Conservation (phyloP, 2,329 filamentous ascomycete species). For the Aspergillaceae sp. region DNA sequence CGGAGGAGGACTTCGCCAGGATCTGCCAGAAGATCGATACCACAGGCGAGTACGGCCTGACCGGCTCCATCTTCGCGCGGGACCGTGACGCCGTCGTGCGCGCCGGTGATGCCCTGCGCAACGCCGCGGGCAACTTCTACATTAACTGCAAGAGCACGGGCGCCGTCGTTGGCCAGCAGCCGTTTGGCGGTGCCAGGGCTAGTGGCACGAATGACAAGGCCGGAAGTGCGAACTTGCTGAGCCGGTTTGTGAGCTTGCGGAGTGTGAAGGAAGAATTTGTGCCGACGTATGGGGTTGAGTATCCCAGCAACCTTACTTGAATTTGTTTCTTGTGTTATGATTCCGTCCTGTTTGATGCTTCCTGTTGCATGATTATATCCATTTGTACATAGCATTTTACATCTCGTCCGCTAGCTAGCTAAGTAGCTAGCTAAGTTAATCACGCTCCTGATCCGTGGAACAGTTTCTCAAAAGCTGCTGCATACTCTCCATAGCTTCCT, state of each 20-base stretch:
- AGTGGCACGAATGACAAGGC: slow-evolving; percentile 69
- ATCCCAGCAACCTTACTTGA: slow-evolving; percentile 63
- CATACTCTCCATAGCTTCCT: slow-evolving; percentile 44
- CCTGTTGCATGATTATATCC: not conserved
- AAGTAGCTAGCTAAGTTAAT: not conserved
- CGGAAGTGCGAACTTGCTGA: slow-evolving; percentile 55
- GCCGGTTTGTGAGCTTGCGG: slow-evolving; percentile 57
- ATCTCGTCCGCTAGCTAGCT: not conserved
- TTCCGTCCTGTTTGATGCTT: slow-evolving; percentile 1
- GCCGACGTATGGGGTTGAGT: slow-evolving; percentile 53
- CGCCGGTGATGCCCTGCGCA: slow-evolving; percentile 30
- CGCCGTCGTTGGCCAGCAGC: slow-evolving; percentile 64
- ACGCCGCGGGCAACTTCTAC: slow-evolving; percentile 36
- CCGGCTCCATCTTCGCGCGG: slow-evolving; percentile 36
- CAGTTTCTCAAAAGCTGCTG: slow-evolving; percentile 37
- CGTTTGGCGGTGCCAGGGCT: slow-evolving; percentile 60
- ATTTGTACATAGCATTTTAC: not conserved
- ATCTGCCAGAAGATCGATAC: slow-evolving; percentile 46
- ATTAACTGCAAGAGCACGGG: slow-evolving; percentile 51
- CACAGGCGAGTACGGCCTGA: slow-evolving; percentile 35
- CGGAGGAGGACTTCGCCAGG: slow-evolving; percentile 48
- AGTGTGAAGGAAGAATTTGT: slow-evolving; percentile 70
- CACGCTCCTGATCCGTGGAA: slow-evolving; percentile 1
- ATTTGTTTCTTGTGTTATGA: not conserved
- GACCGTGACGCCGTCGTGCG: slow-evolving; percentile 28